These are phyloP conservation scores for Colletotrichum cereale DNA, from an alignment of 2,329 filamentous ascomycete species.

Conservation along the genomic window DNA sequence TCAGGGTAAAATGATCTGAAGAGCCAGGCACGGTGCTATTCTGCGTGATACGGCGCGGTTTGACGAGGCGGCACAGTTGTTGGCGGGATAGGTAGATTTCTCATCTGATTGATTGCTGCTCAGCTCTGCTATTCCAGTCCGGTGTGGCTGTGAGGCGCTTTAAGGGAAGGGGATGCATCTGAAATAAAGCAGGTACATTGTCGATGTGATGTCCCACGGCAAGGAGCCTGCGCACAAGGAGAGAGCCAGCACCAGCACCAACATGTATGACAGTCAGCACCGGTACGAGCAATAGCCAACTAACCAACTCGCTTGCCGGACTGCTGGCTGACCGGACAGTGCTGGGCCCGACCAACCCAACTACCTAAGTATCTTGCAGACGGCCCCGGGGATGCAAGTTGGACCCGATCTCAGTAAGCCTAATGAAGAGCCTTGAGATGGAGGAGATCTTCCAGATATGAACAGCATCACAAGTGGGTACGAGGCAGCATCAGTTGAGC, in stretches of 20 bases:
- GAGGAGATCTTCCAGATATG: neutral
- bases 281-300: constrained; percentile 16
- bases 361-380: neutral
- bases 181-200: neutral
- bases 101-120: constrained; percentile 8
- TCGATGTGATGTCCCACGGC: neutral
- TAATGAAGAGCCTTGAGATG: neutral
- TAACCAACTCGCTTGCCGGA: neutral
- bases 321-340: neutral
- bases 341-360: constrained; percentile 10
- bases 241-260: neutral
- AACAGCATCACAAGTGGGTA: neutral
- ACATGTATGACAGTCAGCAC: neutral
- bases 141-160: neutral
- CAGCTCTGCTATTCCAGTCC: neutral
- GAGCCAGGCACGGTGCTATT: neutral
- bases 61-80: neutral
- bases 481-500: neutral
- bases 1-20: neutral
- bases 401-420: neutral
- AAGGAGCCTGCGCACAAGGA: neutral
- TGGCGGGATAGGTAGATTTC: neutral
- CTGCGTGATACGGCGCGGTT: neutral
- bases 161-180: neutral
- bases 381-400: neutral